Evolutionary conservation across 164 flowering plant genomes (phyloP), one percentile per base, ranked within the genome.

Genomic region (Chimonanthus salicifolius): DNA sequence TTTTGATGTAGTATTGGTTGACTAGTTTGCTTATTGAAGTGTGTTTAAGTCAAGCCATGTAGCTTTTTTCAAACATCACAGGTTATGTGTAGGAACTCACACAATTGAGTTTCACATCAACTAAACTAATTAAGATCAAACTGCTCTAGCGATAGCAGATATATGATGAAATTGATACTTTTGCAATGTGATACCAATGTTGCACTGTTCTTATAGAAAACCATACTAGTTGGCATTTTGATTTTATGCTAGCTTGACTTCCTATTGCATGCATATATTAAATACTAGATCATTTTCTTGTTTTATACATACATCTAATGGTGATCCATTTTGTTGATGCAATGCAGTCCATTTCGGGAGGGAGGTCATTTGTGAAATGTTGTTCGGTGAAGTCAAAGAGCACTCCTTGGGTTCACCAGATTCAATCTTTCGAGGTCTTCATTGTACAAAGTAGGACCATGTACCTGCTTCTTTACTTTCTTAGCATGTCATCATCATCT

Each of bases 341-440:
- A 44, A 76, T 21, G 58, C 87, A 95, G 99, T 91, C 99, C 74
- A 90, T 95, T 70, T 88, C 98, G 68, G 99, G 98, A 75, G 98
- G 99, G 62, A 82, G 79, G 47, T 95, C 99, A 70, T 86, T 91
- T 77, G 97, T 64, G 97, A 93, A 82, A 88, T 95, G 72, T 78
- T 95, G 78, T 84, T 92, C 83, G 98, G 98, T 64, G 80, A 80
- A 65, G 49, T 73, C 64, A 65, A 73, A 70, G 81, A 84, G 73
- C 66, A 75, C 49, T 80, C 86, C 67, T 74, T 80, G 45, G 76
- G 67, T 70, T 71, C 83, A 75, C 74, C 82, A 13, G 80, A 84
- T 47, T 74, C 75, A 49, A 76, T 87, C 76, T 81, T 79, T 58
- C 85, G 96, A 81, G 99, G 94, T 81, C 82, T 73, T 88, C 99